Conservation (phyloP, 1,139 yeast genomes). For the Suhomyces wounanorum region DNA sequence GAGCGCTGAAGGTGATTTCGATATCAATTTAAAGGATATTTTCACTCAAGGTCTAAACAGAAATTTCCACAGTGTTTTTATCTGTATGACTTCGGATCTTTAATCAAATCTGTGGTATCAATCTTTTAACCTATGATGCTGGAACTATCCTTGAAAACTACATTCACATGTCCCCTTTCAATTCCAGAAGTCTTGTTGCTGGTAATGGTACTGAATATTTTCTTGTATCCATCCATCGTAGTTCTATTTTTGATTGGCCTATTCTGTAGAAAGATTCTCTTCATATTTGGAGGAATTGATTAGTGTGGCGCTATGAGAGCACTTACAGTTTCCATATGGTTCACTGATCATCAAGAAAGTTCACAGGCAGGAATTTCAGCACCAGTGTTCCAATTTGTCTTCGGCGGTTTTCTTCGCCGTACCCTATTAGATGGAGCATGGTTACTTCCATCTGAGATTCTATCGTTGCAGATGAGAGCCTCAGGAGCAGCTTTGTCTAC, state of each 20-base stretch:
- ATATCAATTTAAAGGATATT: constrained; percentile 29
- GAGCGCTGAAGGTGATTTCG: constrained; percentile 23
- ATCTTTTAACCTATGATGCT: constrained; percentile 81
- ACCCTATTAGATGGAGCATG: constrained; percentile 31
- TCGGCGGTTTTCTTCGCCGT: constrained; percentile 38
- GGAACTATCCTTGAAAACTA: constrained; percentile 64
- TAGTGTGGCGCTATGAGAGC: constrained; percentile 38
- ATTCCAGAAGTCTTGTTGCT: constrained; percentile 77
- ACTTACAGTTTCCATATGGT: constrained; percentile 32
- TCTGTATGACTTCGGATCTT: constrained; percentile 64
- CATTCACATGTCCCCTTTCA: constrained; percentile 44
- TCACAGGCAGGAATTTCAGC: constrained; percentile 31
- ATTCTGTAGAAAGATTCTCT: constrained; percentile 72
- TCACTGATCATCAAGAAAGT: constrained; percentile 21
- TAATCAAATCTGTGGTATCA: constrained; percentile 90
- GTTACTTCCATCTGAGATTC: constrained; percentile 34
- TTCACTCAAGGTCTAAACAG: constrained; percentile 42
- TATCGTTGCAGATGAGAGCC: constrained; percentile 37
- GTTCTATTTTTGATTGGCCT: constrained; percentile 81
- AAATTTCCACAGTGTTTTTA: constrained; percentile 50
- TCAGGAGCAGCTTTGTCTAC: constrained; percentile 39
- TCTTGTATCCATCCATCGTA: constrained; percentile 72
- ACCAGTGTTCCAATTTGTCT: constrained; percentile 39
- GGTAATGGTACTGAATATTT: constrained; percentile 85
- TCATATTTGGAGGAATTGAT: constrained; percentile 60